Evolutionary conservation across 805 yeast genomes (phyloP), one percentile per base, ranked within the genome.

Genomic region (Yarrowia hollandica): DNA sequence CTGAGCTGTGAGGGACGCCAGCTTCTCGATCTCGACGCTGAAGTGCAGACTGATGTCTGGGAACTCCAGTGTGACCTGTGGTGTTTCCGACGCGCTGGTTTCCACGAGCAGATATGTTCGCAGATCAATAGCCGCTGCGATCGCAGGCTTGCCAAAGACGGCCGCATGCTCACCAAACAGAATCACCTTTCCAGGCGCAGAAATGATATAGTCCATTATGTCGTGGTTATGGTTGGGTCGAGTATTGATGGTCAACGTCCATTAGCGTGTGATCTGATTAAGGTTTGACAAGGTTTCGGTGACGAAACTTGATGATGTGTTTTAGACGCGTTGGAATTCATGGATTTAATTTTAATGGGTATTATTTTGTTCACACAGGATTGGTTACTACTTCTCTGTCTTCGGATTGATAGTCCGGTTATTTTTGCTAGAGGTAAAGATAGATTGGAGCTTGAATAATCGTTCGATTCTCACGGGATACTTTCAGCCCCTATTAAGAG

Each of bases 121-220:
- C 60, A 94, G 75, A 6, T 94, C 85, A 9, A 92, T 80, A 4
- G 97, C 94, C 0, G 98, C 97, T 1, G 99, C 98, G 56, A 94
- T 88, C 11, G 97, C 98, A 1, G 97, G 97, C 75, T 83, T 88
- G 44, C 88, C 85, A 69, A 88, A 88, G 0, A 94, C 99, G 1
- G 95, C 98, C 7, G 97, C 88, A 68, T 94, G 99, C 69, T 94
- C 99, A 19, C 99, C 99, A 71, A 91, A 94, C 31, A 94, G 78
- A 65, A 94, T 94, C 42, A 90, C 96, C 68, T 94, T 94, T 4
- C 99, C 99, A 0, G 99, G 99, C 0, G 99, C 94, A 58, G 96
- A 88, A 1, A 90, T 88, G 54, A 82, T 72, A 70, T 91, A 89
- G 16, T 28, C 56, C 63, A 26, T 35, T 21, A 16, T 48, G 52